Conservation (phyloP, 2,329 filamentous ascomycete species). For the Colletotrichum shisoi region DNA sequence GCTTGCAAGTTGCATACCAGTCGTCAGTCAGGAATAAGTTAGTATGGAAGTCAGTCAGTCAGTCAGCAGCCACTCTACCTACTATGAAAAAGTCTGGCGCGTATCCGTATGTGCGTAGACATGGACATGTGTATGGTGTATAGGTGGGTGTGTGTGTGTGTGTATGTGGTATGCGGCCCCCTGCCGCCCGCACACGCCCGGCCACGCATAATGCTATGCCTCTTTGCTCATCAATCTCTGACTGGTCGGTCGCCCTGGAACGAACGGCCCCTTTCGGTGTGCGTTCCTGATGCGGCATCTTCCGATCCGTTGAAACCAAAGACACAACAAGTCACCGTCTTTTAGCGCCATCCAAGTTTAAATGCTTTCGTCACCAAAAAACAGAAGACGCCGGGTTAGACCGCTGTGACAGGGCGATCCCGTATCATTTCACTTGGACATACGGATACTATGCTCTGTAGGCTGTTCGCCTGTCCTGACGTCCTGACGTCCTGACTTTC, state of each 20-base stretch:
- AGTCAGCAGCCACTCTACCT: slow-evolving; percentile 7
- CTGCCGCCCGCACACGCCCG: slow-evolving; percentile 1
- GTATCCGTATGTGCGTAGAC: no score
- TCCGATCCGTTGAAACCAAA: slow-evolving; percentile 7
- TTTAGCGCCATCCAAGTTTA: neutral
- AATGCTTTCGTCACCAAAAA: neutral
- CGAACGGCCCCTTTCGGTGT: neutral
- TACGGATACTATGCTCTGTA: neutral
- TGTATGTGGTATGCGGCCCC: neutral
- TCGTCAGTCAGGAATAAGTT: no score
- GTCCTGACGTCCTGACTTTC: no score
- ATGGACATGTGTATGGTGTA: no score
- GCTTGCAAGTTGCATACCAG: slow-evolving; percentile 10
- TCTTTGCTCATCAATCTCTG: slow-evolving; percentile 29
- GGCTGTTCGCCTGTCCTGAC: no score
- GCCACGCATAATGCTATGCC: slow-evolving; percentile 6
- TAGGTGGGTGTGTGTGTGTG: no score
- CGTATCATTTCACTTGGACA: neutral
- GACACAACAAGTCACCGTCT: slow-evolving; percentile 8
- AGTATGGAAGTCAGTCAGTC: neutral
- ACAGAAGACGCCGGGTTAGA: neutral
- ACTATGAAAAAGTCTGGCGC: no score
- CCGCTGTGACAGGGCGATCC: slow-evolving; percentile 8
- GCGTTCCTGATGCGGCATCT: slow-evolving; percentile 22
- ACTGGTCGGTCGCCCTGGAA: neutral